A percentile compares a stretch with the other conserved stretches of the same genome.
phyloP scores from a whole-genome alignment of 345 rosid genomes.

The Eucalyptus dawsonii region DNA sequence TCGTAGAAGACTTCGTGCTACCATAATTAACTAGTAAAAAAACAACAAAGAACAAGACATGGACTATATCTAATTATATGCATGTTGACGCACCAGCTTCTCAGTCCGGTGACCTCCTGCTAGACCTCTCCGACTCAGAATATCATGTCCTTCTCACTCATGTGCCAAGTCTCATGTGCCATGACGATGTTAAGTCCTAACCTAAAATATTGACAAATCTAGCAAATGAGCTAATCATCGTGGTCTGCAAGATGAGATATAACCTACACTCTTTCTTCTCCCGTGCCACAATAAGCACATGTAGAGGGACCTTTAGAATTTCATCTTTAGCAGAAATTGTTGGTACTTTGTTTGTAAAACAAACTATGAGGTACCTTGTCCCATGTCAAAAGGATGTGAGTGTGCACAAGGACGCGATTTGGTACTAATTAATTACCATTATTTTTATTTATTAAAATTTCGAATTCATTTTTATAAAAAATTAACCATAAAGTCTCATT shows the following conservation, averaged over 20 bases:
- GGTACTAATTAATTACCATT: too few relatives aligned
- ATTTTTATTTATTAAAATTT: too few relatives aligned
- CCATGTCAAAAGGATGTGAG: too few relatives aligned
- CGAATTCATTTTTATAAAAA: too few relatives aligned
- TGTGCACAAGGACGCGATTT: rapidly evolving
- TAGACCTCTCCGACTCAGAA: background rate
- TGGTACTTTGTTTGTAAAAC: too few relatives aligned
- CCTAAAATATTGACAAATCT: background rate
- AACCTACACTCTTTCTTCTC: background rate
- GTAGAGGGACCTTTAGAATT: background rate
- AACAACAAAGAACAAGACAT: background rate
- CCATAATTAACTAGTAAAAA: background rate
- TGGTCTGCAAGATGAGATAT: too few relatives aligned
- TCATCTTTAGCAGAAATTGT: background rate
- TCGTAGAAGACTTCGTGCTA: background rate
- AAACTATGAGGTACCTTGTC: too few relatives aligned
- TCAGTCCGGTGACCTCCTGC: background rate
- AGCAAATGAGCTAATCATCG: background rate
- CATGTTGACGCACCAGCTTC: background rate
- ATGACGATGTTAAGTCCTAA: background rate
- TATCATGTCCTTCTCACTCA: background rate
- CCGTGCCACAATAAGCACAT: background rate
- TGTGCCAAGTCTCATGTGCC: background rate
- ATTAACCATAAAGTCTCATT: too few relatives aligned
- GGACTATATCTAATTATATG: background rate